phyloP scores from a whole-genome alignment of 2,329 filamentous ascomycete species.

The Trichophyton simii region DNA sequence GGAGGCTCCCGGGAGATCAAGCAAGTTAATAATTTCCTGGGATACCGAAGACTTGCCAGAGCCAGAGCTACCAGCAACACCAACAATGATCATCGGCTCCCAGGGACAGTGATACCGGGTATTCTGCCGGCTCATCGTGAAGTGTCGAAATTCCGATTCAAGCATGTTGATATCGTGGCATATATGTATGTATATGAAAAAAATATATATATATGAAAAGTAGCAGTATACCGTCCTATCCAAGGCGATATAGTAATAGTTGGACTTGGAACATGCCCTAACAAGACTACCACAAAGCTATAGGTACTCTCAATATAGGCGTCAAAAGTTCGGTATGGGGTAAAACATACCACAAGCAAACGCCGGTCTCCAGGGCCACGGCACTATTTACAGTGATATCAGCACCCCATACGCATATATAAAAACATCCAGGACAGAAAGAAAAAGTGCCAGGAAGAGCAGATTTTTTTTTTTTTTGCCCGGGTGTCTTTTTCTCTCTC shows the following conservation, averaged over 20 bases:
- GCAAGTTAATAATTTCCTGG: constrained; percentile 73
- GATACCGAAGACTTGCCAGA: constrained; percentile 92
- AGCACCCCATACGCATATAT: not conserved
- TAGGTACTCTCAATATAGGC: not conserved
- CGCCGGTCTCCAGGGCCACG: not conserved
- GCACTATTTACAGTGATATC: not conserved
- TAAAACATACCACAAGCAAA: not conserved
- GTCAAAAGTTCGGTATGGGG: not conserved
- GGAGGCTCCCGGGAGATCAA: constrained; percentile 95
- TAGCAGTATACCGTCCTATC: not conserved
- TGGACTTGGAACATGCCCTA: no score
- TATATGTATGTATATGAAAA: not conserved
- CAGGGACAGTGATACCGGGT: constrained; percentile 87
- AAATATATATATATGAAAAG: not conserved
- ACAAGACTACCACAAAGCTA: not conserved
- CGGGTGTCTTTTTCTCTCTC: not conserved
- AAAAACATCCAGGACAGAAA: not conserved
- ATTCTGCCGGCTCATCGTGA: constrained; percentile 7
- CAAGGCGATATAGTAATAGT: not conserved
- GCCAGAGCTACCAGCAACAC: constrained; percentile 86
- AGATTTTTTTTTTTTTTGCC: not conserved
- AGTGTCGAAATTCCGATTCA: not conserved
- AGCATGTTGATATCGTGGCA: not conserved
- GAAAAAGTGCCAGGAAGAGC: not conserved
- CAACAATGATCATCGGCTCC: constrained; percentile 93